Base-by-base conservation (phyloP, 192 early-diverging fungal genomes). In the Geranomyces variabilis region DNA sequence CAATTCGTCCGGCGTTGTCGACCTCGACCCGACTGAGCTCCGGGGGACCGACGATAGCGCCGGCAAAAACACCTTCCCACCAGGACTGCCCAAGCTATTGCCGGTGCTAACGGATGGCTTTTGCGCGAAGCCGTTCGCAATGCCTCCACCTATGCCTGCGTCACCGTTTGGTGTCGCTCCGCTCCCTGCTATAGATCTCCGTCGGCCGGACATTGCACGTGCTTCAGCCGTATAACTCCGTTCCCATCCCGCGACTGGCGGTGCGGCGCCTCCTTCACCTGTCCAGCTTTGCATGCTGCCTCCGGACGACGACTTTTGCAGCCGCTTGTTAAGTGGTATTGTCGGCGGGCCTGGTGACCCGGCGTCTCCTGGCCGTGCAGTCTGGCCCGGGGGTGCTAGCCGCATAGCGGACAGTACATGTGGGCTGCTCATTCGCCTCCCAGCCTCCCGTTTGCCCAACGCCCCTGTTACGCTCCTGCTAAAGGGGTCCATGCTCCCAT, bases 261-360 rank as follows among this genome's bases (percentile, higher is more conserved):
- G 29, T 15, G 6, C 31, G 29, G 17, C 36, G 36, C 36, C 36
- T 41, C 36, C 36, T 41, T 34, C 58, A 7, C 21, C 17, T 26
- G 58, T 64, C 63, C 63, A 64, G n/a, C 44, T 41, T 36, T 41
- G 15, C 15, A 64, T 45, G 28, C 63, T 64, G 34, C 63, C 63
- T 13, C 63, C 63, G 34, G 63, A 64, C 41, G 63, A 41, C 1
- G 41, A 45, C 21, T 64, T 64, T 29, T 41, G 63, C 14, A 60
- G 58, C 12, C 24, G 29, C 58, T 26, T 33, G 29, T 41, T 41
- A 41, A 53, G 17, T 24, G 58, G 29, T 7, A 19, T 4, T 19
- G 31, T 7, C 15, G 31, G 58, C 6, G 24, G 2, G 29, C 58
- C 58, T 17, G 58, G 12, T 26, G 58, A 19, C 26, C 51, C 26